Evolutionary conservation across 2,329 filamentous ascomycete species (phyloP), one percentile per base, ranked within the genome.

Genomic region (Sclerotinia subarctica): DNA sequence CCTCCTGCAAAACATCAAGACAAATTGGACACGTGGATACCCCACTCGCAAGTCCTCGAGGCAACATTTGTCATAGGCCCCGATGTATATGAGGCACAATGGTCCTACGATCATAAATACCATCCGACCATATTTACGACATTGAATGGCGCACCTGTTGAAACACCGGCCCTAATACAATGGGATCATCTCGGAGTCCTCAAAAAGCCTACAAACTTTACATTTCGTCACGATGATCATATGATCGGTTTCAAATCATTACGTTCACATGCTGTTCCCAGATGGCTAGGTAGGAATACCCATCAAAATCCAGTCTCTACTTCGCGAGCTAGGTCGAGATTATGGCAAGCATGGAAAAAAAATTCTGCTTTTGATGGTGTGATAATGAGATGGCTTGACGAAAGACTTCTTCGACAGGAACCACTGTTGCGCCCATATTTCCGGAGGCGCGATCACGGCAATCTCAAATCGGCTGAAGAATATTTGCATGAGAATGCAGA

Each of bases 11-110:
- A 80, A 38, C 81, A 82, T 71, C 79, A 81, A 4, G 80, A 84
- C 70, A 84, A 83, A 74, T 77, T 81, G 66, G 81, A 85, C 62
- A 79, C 81, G 54, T 84, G 83, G 83, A 84, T 86, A 58, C 83
- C 84, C 13, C 81, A 83, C 70, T 80, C 83, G n/a, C 82, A 83
- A 68, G 82, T 85, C 5, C 82, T 80, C 2, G 81, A 85, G 74
- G 83, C 83, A n/a, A 84, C 81, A 0, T 85, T 85, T 68, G 81
- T 84, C 1, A 80, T 84, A 58, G 82, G 80, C 7, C 74, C 82
- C 4, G 81, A 85, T 70, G 81, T 84, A 5, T 85, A 83, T 70
- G 80, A 84, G 72, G 80, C 81, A 69, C 80, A 79, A 73, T 82
- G 80, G 78, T 70, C 78, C 19, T 82, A 82, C 63, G 80, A 82